Evolutionary conservation across 2,329 filamentous ascomycete genomes (phyloP), one percentile per base, ranked within the genome.

Genomic region (Nigrospora oryzae): DNA sequence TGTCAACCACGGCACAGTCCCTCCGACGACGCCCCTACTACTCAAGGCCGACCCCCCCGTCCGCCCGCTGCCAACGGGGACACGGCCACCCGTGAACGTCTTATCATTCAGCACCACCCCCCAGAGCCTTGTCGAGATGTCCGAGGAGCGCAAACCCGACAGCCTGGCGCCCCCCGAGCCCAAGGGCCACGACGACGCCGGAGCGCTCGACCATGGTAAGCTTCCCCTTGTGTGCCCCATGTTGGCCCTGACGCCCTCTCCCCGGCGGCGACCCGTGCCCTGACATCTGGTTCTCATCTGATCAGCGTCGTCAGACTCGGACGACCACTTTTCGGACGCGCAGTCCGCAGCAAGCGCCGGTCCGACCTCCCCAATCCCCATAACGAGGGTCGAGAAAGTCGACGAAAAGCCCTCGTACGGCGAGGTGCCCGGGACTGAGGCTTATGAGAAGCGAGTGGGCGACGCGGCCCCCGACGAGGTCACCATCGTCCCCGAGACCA

Each of bases 291-390:
- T 28, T 28, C 23, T 28, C 23, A 28, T 28, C 23, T 28, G 23
- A 28, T 35, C 60, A 64, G 75, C 75, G 48, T 69, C 68, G 30
- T 82, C 80, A 40, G 81, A 84, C 50, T 83, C 79, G 28, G 81
- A 84, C 38, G 81, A 85, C 53, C 81, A 84, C 63, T 85, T 83
- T 62, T 83, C 77, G 42, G 81, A 85, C 59, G 81, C 81, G 32
- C 76, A 76, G 44, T 81, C 79, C 32, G 52, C 42, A 11, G 51
- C 52, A 35, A 75, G 63, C 58, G 68, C 64, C 10, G 64, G 61
- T 6, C 56, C 61, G 36, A 62, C 58, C 49, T 75, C 75, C 13
- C 74, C 77, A 16, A 73, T 81, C 44, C 79, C 77, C n/a, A 72
- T 67, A 49, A 79, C 75, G 19, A 65, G 76, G 44, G 70, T 81